Evolutionary conservation across 1,284 basidiomycete genomes (phyloP).

Genomic region (Peniophora sp.): DNA sequence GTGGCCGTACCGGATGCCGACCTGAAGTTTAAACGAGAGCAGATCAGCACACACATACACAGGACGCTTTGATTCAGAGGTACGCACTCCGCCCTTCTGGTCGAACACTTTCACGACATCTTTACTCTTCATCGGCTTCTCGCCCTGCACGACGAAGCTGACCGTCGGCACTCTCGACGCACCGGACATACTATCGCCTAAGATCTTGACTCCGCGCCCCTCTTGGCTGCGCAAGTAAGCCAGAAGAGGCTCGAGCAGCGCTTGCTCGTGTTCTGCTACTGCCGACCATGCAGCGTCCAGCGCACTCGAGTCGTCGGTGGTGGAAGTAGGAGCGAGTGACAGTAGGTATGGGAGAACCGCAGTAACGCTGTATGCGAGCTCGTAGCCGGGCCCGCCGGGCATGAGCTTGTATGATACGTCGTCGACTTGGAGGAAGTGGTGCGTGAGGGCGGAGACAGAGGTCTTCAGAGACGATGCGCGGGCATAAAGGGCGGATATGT

Average conservation of each 20-base stretch:
- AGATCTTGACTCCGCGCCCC: conserved; percentile 53
- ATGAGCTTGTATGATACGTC: conserved; percentile 55
- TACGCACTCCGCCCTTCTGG: conserved; percentile 48
- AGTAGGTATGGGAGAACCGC: conserved; percentile 59
- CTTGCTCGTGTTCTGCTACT: conserved; percentile 39
- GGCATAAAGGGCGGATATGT: conserved; percentile 61
- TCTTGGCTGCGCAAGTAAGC: conserved; percentile 31
- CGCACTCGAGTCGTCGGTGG: conserved; percentile 7
- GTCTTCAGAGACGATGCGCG: conserved; percentile 33
- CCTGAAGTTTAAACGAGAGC: too few relatives aligned
- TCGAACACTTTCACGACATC: conserved; percentile 62
- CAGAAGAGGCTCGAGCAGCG: conserved; percentile 32
- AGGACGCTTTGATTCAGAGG: conserved; percentile 1
- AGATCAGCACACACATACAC: not conserved
- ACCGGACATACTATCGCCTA: conserved; percentile 47
- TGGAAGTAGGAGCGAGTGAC: conserved; percentile 41
- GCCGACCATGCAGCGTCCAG: conserved; percentile 40
- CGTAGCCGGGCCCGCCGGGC: conserved; percentile 68
- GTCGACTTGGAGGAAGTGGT: conserved; percentile 61
- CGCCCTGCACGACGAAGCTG: conserved; percentile 60
- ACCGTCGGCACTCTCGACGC: conserved; percentile 59
- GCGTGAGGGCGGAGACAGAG: conserved; percentile 51
- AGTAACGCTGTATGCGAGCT: conserved; percentile 53
- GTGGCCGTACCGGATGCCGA: conserved; percentile 73
- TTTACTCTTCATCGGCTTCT: conserved; percentile 44